Evolutionary conservation across 208 protist genomes (phyloP).

Genomic region (Wallacemonas sp.): DNA sequence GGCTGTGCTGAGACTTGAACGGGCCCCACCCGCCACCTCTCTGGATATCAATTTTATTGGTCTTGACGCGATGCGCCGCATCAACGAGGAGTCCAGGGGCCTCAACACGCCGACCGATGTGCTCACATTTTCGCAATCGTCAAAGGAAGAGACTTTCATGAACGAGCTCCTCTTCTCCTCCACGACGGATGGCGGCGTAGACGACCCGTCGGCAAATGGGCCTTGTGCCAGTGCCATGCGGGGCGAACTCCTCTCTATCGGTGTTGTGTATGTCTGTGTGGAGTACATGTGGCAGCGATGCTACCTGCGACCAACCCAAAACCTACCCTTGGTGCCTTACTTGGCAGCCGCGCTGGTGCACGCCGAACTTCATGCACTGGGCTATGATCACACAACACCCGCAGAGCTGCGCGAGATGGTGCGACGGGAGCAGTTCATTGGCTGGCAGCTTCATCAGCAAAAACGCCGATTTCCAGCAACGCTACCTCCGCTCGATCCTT

Average conservation of each 20-base stretch:
- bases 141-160: constrained; percentile 12
- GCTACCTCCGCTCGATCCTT: constrained; percentile 39
- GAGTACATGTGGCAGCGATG: constrained; percentile 63
- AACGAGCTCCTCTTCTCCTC: constrained; percentile 53
- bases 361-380: constrained; percentile 71
- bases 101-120: constrained; percentile 69
- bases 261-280: constrained; percentile 71
- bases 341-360: constrained; percentile 69
- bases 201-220: no score
- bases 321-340: constrained; percentile 63
- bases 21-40: constrained; percentile 35
- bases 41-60: constrained; percentile 56
- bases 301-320: constrained; percentile 24
- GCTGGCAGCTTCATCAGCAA: constrained; percentile 31
- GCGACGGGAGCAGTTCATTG: constrained; percentile 54
- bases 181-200: background rate
- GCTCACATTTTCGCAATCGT: constrained; percentile 61
- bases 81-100: constrained; percentile 49
- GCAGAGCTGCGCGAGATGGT: constrained; percentile 63
- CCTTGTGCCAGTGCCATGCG: constrained; percentile 6
- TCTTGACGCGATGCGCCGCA: constrained; percentile 41
- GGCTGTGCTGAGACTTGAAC: constrained; percentile 42
- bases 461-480: constrained; percentile 37
- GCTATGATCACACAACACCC: constrained; percentile 69
- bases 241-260: constrained; percentile 47